These are phyloP conservation scores for Hygrophoropsis aurantiaca DNA, from an alignment of 768 basidiomycete species.

Conservation along the genomic window DNA sequence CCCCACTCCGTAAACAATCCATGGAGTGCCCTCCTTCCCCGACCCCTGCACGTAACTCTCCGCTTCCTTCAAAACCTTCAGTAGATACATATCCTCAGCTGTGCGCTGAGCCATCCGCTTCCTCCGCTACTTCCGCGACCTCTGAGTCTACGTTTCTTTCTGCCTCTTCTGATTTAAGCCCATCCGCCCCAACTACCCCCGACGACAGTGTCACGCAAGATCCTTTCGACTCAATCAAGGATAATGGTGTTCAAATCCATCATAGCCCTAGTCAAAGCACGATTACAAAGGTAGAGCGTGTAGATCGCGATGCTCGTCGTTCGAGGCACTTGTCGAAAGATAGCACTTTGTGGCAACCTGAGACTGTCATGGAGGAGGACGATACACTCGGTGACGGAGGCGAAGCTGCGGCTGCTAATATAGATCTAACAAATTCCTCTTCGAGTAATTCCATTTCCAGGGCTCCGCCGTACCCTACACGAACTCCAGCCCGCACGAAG, in stretches of 20 bases:
- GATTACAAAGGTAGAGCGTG: slow-evolving; percentile 43
- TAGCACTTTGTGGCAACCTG: slow-evolving; percentile 40
- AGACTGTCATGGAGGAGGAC: slow-evolving; percentile 56
- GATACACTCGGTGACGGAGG: slow-evolving; percentile 16
- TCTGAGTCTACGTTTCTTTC: slow-evolving; percentile 52
- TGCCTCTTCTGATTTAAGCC: slow-evolving; percentile 47
- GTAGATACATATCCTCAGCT: slow-evolving; percentile 8
- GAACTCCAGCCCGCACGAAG: slow-evolving; percentile 94
- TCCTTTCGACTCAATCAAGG: slow-evolving; percentile 37
- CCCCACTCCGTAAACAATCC: slow-evolving; percentile 8
- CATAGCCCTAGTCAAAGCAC: slow-evolving; percentile 60
- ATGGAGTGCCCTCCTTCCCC: slow-evolving; percentile 27
- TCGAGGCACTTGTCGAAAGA: slow-evolving; percentile 30
- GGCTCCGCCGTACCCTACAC: slow-evolving; percentile 64
- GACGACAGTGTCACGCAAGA: slow-evolving; percentile 43
- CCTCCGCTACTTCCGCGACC: slow-evolving; percentile 44
- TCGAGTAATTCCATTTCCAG: slow-evolving; percentile 13
- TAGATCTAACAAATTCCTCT: slow-evolving; percentile 27
- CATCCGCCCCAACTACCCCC: slow-evolving; percentile 58
- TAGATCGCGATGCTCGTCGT: slow-evolving; percentile 3
- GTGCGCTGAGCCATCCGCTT: slow-evolving; percentile 35
- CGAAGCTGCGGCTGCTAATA: slow-evolving; percentile 14
- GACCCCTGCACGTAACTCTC: slow-evolving; percentile 31
- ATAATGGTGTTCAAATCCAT: slow-evolving; percentile 35
- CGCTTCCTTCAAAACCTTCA: slow-evolving; percentile 22